Percentiles rank a stretch among this genome's conserved stretches.
Conservation (phyloP, 75 land plant genomes). For the Cryptomeria japonica region DNA sequence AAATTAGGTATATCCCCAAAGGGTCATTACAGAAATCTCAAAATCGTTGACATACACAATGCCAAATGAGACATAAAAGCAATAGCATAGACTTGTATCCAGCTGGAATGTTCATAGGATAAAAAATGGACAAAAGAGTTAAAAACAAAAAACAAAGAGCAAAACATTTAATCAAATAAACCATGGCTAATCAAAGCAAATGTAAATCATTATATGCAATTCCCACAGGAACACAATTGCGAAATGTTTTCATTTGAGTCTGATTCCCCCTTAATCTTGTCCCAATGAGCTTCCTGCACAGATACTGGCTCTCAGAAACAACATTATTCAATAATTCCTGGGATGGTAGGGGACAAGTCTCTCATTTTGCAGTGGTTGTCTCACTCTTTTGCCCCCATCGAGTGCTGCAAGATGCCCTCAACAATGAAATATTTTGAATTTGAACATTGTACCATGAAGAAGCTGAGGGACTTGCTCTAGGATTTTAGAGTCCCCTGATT, state of each 20-base stretch:
- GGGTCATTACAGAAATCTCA: no score
- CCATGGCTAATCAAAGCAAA: background rate
- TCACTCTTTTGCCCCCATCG: background rate
- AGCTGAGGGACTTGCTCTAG: background rate
- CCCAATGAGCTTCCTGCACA: background rate
- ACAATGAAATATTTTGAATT: no score
- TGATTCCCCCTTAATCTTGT: background rate
- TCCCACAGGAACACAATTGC: background rate
- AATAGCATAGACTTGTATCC: no score
- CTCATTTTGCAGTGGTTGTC: background rate
- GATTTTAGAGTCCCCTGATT: background rate
- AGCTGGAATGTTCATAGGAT: no score
- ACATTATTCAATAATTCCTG: background rate
- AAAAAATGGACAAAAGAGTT: no score
- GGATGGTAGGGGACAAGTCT: background rate
- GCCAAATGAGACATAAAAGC: no score
- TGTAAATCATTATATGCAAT: background rate
- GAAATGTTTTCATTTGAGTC: background rate
- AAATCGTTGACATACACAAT: no score
- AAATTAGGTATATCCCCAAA: no score
- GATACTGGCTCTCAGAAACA: background rate
- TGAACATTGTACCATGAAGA: background rate
- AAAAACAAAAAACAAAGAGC: no score
- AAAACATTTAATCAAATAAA: no score
- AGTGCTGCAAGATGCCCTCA: background rate